Conservation (phyloP, 1,139 yeast species). For the Blastobotrys malaysiensis region DNA sequence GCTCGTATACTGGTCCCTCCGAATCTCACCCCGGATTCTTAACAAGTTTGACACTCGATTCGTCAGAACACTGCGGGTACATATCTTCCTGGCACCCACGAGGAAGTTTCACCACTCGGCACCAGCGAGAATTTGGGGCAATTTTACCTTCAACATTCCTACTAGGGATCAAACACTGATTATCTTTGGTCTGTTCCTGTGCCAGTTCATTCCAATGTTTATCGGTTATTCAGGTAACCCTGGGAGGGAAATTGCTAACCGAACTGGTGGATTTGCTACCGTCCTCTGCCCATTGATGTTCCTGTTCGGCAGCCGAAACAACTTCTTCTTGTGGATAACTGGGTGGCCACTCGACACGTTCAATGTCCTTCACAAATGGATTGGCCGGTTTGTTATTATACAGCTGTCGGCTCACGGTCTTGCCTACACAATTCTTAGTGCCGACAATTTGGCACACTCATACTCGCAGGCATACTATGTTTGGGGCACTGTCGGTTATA, state of each 20-base stretch:
- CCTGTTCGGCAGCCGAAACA: slow-evolving; percentile 63
- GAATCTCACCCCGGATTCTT: not conserved
- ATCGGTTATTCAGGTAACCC: slow-evolving; percentile 35
- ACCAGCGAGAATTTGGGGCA: slow-evolving; percentile 25
- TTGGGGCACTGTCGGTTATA: slow-evolving; percentile 52
- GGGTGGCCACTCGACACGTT: slow-evolving; percentile 64
- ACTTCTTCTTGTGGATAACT: slow-evolving; percentile 55
- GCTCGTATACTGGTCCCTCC: not conserved
- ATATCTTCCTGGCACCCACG: slow-evolving; percentile 47
- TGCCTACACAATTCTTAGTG: slow-evolving; percentile 17
- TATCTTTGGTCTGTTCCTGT: slow-evolving; percentile 40
- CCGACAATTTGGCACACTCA: slow-evolving; percentile 8
- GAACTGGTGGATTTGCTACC: slow-evolving; percentile 50
- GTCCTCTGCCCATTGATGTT: slow-evolving; percentile 48
- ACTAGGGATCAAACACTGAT: slow-evolving; percentile 52
- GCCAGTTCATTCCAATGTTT: slow-evolving; percentile 38
- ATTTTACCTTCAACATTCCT: slow-evolving; percentile 44
- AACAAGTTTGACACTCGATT: slow-evolving; percentile 28
- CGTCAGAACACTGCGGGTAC: slow-evolving; percentile 38
- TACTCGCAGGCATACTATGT: slow-evolving; percentile 32
- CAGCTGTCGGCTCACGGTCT: slow-evolving; percentile 39
- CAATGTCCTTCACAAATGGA: slow-evolving; percentile 61
- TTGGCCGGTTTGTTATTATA: slow-evolving; percentile 48
- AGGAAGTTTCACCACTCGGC: slow-evolving; percentile 38
- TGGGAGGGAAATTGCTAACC: slow-evolving; percentile 41